Evolutionary conservation across 306 rosid species (phyloP).

Genomic region (Citrullus amarus): DNA sequence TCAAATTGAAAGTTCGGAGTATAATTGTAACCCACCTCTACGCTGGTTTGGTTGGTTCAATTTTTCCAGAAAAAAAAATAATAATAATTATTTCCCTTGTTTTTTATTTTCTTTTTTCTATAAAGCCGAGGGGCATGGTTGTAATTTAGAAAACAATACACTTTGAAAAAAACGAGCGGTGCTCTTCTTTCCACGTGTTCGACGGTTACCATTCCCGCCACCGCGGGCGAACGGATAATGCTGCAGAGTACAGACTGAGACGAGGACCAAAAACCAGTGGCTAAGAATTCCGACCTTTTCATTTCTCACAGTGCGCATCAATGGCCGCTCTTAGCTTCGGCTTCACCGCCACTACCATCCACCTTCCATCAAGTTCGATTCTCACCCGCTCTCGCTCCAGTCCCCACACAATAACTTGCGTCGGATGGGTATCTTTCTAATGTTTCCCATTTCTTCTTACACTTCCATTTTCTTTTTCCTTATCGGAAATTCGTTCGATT

Average conservation of each 20-base stretch:
- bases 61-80: too few species aligned
- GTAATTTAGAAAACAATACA: background rate
- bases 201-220: conserved; percentile 11
- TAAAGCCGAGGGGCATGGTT: too few species aligned
- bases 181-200: background rate
- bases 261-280: background rate
- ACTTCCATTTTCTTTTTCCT: background rate
- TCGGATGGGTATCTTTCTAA: conserved; percentile 46
- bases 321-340: conserved; percentile 71
- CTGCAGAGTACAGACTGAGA: background rate
- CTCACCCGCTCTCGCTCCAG: conserved; percentile 10
- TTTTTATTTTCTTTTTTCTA: too few species aligned
- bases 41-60: too few species aligned
- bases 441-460: background rate
- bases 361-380: conserved; percentile 4
- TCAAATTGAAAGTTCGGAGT: too few species aligned
- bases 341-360: conserved; percentile 26
- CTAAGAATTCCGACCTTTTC: background rate
- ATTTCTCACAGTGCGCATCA: background rate
- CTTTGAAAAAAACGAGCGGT: background rate
- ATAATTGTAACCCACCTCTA: too few species aligned
- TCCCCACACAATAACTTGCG: conserved; percentile 27
- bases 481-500: background rate
- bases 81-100: too few species aligned
- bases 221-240: background rate